These are phyloP conservation scores for Herpetospermum pedunculosum DNA, from an alignment of 306 rosid genomes.

Conservation along the genomic window DNA sequence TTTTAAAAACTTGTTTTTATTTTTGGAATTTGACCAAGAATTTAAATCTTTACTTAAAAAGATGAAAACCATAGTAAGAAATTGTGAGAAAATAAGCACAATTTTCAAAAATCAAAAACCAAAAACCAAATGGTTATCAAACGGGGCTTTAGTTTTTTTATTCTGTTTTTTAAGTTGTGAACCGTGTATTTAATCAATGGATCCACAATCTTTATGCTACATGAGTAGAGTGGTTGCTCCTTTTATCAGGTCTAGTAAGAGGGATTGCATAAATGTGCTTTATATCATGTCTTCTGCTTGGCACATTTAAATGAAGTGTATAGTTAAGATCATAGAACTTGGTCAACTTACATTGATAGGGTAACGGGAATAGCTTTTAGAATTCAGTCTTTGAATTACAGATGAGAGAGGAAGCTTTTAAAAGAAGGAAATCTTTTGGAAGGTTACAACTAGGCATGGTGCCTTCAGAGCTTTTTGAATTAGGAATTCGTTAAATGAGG, in stretches of 20 bases:
- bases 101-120: no score
- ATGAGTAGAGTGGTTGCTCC: not conserved
- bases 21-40: no score
- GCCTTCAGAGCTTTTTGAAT: not conserved
- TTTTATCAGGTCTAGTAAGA: not conserved
- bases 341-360: not conserved
- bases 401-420: not conserved
- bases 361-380: not conserved
- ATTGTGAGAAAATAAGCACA: no score
- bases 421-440: not conserved
- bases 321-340: not conserved
- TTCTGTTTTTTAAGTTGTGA: not conserved
- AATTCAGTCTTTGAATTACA: not conserved
- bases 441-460: not conserved
- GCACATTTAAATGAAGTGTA: not conserved
- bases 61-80: no score
- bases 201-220: not conserved
- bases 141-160: not conserved
- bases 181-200: not conserved
- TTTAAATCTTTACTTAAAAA: no score
- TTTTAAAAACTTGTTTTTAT: no score
- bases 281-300: not conserved
- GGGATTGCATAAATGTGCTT: not conserved
- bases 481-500: not conserved
- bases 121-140: no score